Evolutionary conservation across 2,329 filamentous ascomycete species (phyloP), one percentile per base, ranked within the genome.

Genomic region (Leptographium radiaticola): DNA sequence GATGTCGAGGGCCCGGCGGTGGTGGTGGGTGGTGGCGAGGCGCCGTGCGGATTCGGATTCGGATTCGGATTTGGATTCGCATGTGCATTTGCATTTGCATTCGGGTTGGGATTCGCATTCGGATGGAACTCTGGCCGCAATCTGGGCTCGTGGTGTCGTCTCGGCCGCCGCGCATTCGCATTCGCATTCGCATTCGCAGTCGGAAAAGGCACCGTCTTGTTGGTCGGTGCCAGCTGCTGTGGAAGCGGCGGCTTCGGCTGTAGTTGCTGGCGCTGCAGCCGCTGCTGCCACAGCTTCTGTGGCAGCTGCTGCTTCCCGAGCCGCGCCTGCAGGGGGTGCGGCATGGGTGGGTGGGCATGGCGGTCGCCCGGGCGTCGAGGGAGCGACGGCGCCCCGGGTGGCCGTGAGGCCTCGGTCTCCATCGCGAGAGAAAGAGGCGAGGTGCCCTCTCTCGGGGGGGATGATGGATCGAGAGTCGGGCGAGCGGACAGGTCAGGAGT

Each of bases 251-350:
- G 45, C 25, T 53, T 25, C 42, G 31, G 54, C 33, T 39, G 49
- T n/a, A 40, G 33, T 20, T 54, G 52, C 45, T 52, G 36, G 25
- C 50, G 47, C 42, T 57, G 57, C 48, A 53, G 47, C 25, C 39
- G 53, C 16, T 55, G 44, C 34, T 51, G 55, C 49, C 53, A 55
- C 33, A 55, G 20, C 36, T 57, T 54, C 38, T 57, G 54, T 13
- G 54, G 53, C 33, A 48, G 47, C 42, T 53, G 56, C 44, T 55
- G 48, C 5, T 45, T 31, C 25, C 31, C 18, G 15, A 36, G 48
- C 20, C 25, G 48, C 16, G 20, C 15, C 30, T 38, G 48, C n/a
- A 18, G 48, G 6, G 18, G 48, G n/a, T 49, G 48, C 12, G 36
- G 13, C 42, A 8, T 18, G 12, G 18, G 42, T 9, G 7, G 42